Base-by-base conservation (phyloP, 805 yeast genomes). In the Suhomyces tanzawaensis region DNA sequence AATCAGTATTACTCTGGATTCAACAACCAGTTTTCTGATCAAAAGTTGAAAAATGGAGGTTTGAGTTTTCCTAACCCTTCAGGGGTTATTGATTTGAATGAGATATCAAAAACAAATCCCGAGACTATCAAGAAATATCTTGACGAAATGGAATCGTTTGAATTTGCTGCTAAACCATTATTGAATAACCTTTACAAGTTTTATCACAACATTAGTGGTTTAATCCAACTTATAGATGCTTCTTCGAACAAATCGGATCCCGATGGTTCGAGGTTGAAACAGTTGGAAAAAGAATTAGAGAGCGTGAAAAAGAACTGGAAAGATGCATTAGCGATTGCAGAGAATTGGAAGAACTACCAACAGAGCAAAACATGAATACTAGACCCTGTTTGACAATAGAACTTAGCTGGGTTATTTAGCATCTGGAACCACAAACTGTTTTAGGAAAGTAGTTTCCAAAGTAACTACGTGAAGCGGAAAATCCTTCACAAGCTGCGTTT, bases 101-200 rank as follows among this genome's bases (percentile, higher is more conserved):
- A 41, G 6, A 41, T 55, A 4, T 36, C 46, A 7, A 39, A 43
- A 11, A 41, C 46, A 1, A 48, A 44, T 25, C 29, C 42, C 5
- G 49, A 42, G 3, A 30, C 43, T 3, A 36, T 51, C 9, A 45
- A 47, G 31, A 42, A 45, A 29, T 47, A 45, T 25, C 47, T 53
- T 18, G 64, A 58, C 21, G 66, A 66, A 22, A 50, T 68, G 23
- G 68, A 62, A 44, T 55, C 68, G 4, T 65, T 64, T 42, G 71
- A 64, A 29, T 43, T 44, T 7, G 48, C 62, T 7, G 48, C 66
- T 4, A 59, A 55, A 28, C 72, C 73, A 5, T 50, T 67, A 14
- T 44, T 66, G 19, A 57, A 58, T 26, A 62, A 58, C 37, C 46
- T 66, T 7, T 66, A 64, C 40, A 55, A 53, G 32, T 55, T 65